Percentiles rank a stretch among this genome's conserved stretches.
Conservation (phyloP, 768 basidiomycete species). For the Amanita jacksonii region DNA sequence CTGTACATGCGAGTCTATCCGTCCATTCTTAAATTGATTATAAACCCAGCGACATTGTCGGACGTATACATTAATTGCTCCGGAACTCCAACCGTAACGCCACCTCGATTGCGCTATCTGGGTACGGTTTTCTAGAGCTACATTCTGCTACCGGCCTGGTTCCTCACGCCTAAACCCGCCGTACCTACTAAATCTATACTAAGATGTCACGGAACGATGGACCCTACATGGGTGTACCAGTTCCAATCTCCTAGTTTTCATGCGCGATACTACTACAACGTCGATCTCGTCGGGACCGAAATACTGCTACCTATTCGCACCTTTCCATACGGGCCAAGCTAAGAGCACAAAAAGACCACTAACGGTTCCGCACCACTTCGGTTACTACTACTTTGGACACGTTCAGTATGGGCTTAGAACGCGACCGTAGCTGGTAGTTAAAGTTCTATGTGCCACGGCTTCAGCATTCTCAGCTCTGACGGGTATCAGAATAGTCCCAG, state of each 20-base stretch:
- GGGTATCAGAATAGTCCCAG: neutral
- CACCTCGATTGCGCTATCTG: too few relatives aligned
- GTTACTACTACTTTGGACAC: too few relatives aligned
- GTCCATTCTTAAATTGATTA: neutral
- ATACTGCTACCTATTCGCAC: neutral
- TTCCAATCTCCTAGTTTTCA: too few relatives aligned
- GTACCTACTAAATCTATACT: too few relatives aligned
- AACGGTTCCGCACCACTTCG: neutral
- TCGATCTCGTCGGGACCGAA: constrained; percentile 4
- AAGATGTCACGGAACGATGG: too few relatives aligned
- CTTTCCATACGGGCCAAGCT: neutral
- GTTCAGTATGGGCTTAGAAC: too few relatives aligned
- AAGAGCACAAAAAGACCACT: neutral
- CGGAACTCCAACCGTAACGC: neutral
- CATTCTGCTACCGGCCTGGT: too few relatives aligned
- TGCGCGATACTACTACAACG: neutral
- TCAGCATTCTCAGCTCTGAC: neutral
- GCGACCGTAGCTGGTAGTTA: too few relatives aligned
- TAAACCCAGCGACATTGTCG: neutral
- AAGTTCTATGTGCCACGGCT: neutral
- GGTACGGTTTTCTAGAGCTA: too few relatives aligned
- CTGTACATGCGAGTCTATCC: too few relatives aligned
- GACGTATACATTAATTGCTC: neutral
- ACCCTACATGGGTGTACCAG: too few relatives aligned
- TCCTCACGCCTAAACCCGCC: too few relatives aligned